Percentiles rank a stretch among this genome's conserved stretches.
Evolutionary conservation across 1,284 basidiomycete species (phyloP).

Genomic region (Sporisorium graminicola): DNA sequence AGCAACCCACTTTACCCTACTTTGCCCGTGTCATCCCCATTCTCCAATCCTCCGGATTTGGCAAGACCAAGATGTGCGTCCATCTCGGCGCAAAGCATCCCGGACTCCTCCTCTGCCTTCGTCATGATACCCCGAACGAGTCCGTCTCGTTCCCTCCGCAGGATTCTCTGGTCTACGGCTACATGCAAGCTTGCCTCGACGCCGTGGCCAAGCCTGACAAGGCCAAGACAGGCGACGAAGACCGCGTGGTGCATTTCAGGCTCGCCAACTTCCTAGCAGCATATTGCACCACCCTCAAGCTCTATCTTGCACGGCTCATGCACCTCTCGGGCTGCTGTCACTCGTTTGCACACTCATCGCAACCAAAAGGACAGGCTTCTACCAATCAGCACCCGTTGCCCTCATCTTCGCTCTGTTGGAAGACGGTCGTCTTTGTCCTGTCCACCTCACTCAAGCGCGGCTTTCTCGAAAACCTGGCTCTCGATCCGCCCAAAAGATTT

Average conservation of each 20-base stretch:
- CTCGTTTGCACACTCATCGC: background rate
- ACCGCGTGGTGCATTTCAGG: background rate
- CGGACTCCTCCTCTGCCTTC: slow-evolving; percentile 1
- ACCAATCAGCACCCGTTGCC: no score
- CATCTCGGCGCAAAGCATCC: background rate
- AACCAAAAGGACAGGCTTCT: no score
- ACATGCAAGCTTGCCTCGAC: background rate
- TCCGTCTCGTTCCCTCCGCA: background rate
- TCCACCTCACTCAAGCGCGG: background rate
- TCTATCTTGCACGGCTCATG: background rate
- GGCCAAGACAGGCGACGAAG: background rate
- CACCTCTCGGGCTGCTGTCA: background rate
- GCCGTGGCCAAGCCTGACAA: background rate
- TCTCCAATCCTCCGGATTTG: slow-evolving; percentile 1
- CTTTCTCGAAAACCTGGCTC: background rate
- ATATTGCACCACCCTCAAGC: background rate
- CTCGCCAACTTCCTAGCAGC: slow-evolving; percentile 3
- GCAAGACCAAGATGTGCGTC: slow-evolving; percentile 1
- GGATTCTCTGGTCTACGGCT: background rate
- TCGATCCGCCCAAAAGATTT: background rate
- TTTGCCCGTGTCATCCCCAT: background rate
- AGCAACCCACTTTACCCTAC: background rate
- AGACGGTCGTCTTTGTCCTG: background rate
- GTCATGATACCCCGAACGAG: background rate
- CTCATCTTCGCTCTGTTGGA: slow-evolving; percentile 6